Percentiles rank a stretch among this genome's conserved stretches.
Conservation (phyloP, 2,329 filamentous ascomycete genomes). For the Sarocladium brachiariae region DNA sequence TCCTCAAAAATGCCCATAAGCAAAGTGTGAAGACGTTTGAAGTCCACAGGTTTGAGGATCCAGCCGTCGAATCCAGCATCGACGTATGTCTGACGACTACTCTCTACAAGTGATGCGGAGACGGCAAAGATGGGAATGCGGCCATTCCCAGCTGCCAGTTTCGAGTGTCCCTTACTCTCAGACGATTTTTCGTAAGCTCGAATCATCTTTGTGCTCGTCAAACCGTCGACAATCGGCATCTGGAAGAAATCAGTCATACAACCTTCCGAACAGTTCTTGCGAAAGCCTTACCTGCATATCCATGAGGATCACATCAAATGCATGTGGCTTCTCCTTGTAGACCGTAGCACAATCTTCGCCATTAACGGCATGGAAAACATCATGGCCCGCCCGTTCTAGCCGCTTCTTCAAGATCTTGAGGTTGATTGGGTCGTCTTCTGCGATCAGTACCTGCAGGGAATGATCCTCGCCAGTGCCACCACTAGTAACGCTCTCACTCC, state of each 20-base stretch:
- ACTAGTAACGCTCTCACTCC: constrained; percentile 19
- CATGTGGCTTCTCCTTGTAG: constrained; percentile 54
- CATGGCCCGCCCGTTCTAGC: constrained; percentile 68
- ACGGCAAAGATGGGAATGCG: constrained; percentile 80
- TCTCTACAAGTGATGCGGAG: constrained; percentile 73
- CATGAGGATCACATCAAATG: constrained; percentile 80
- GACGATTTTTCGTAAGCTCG: constrained; percentile 58
- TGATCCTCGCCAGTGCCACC: constrained; percentile 15
- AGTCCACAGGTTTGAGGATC: constrained; percentile 85
- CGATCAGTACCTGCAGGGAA: constrained; percentile 61
- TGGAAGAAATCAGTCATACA: constrained; percentile 26
- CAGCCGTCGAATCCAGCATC: constrained; percentile 81
- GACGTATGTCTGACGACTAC: constrained; percentile 61
- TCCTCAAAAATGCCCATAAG: constrained; percentile 62
- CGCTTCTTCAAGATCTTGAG: constrained; percentile 75
- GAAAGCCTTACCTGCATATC: constrained; percentile 72
- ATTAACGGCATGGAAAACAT: constrained; percentile 67
- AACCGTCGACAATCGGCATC: constrained; percentile 90
- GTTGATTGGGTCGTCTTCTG: constrained; percentile 85
- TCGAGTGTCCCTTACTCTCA: constrained; percentile 45
- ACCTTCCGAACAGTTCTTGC: not conserved
- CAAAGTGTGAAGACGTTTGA: constrained; percentile 63
- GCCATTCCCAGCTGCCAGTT: constrained; percentile 51
- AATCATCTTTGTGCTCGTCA: constrained; percentile 78
- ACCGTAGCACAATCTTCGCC: constrained; percentile 75